These are phyloP conservation scores for Salvia rosmarinus DNA, from an alignment of 257 asterid species.

Conservation along the genomic window DNA sequence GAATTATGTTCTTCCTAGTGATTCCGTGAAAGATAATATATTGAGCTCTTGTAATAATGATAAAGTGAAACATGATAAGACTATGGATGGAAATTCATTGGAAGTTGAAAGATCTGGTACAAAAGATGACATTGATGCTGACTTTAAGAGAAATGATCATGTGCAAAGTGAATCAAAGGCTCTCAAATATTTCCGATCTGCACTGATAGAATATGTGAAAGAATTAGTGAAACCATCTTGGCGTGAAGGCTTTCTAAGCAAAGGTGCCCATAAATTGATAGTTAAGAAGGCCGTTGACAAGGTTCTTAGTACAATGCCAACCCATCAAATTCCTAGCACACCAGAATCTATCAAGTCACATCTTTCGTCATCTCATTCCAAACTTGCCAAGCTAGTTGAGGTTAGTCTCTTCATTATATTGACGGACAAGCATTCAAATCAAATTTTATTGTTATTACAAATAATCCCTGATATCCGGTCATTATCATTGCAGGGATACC, in stretches of 20 bases:
- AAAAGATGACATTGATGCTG: conserved; percentile 42
- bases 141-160: conserved; percentile 39
- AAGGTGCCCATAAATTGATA: conserved; percentile 76
- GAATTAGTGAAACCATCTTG: conserved; percentile 82
- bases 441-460: conserved; percentile 23
- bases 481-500: conserved; percentile 75
- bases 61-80: conserved; percentile 41
- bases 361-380: conserved; percentile 59
- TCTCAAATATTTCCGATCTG: conserved; percentile 57
- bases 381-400: conserved; percentile 79
- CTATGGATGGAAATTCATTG: conserved; percentile 34
- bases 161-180: conserved; percentile 52
- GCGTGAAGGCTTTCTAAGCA: conserved; percentile 75
- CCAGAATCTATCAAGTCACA: conserved; percentile 58
- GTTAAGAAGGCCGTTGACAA: conserved; percentile 77
- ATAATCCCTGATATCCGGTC: conserved; percentile 39
- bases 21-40: conserved; percentile 39
- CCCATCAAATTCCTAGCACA: conserved; percentile 70
- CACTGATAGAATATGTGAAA: conserved; percentile 75
- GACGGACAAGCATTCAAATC: conserved; percentile 21
- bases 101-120: conserved; percentile 48
- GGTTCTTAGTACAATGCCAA: conserved; percentile 64
- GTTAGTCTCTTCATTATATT: conserved; percentile 55
- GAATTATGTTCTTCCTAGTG: conserved; percentile 40
- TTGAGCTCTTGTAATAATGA: conserved; percentile 43